phyloP scores from a whole-genome alignment of 1,139 yeast species.

The Debaryomycetaceae sp. region DNA sequence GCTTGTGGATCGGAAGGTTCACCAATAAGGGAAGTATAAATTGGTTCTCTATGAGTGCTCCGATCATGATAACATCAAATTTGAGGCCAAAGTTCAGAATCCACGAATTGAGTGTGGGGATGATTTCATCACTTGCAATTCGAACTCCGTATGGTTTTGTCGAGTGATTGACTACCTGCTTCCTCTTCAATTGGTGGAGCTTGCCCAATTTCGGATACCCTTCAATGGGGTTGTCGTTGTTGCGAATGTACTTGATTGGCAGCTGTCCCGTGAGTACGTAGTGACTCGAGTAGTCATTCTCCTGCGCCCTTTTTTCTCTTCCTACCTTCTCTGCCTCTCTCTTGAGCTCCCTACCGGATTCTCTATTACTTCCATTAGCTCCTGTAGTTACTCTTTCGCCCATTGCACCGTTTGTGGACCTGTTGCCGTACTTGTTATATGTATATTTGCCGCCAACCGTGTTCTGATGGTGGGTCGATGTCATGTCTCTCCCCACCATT shows the following conservation, averaged over 20 bases:
- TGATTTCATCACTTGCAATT: constrained; percentile 49
- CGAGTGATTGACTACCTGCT: constrained; percentile 47
- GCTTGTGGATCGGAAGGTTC: constrained; percentile 64
- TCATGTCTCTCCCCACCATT: neutral
- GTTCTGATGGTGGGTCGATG: neutral
- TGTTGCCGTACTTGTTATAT: constrained; percentile 13
- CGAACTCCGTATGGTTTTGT: constrained; percentile 65
- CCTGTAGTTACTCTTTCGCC: neutral
- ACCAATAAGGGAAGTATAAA: constrained; percentile 57
- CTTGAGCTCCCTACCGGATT: neutral
- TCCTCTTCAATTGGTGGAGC: constrained; percentile 58
- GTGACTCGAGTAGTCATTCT: constrained; percentile 70
- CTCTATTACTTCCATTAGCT: neutral
- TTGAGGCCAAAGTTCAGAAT: constrained; percentile 49
- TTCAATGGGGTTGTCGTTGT: constrained; percentile 59
- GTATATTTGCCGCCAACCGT: constrained; percentile 6
- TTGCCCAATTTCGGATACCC: constrained; percentile 84
- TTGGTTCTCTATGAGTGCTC: constrained; percentile 75
- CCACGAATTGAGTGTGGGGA: constrained; percentile 60
- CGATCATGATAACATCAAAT: constrained; percentile 90
- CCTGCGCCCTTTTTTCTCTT: constrained; percentile 7
- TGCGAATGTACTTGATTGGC: constrained; percentile 66
- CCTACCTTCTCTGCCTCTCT: neutral
- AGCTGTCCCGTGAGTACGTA: constrained; percentile 55
- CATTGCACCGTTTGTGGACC: neutral